phyloP scores from a whole-genome alignment of 2,329 filamentous ascomycete genomes.

The Simplicillium sp. region DNA sequence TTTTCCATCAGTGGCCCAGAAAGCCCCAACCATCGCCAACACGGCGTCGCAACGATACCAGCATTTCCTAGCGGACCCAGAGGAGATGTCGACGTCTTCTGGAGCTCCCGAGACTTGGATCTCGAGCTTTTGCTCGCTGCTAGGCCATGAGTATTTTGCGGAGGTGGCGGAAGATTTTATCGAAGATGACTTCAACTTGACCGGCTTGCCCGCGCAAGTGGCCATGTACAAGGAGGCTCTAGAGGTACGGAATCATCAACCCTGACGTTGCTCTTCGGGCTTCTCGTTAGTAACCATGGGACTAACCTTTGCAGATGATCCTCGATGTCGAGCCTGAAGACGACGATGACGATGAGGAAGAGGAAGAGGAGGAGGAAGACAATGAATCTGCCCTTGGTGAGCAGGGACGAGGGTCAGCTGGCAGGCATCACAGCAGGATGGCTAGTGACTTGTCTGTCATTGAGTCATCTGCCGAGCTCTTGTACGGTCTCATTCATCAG shows the following conservation, averaged over 20 bases:
- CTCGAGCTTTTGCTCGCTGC: slow-evolving; percentile 86
- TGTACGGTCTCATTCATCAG: slow-evolving; percentile 97
- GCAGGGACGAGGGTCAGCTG: slow-evolving; percentile 36
- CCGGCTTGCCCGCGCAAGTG: slow-evolving; percentile 87
- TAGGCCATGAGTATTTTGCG: slow-evolving; percentile 97
- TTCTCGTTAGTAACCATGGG: background rate
- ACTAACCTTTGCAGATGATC: slow-evolving; percentile 61
- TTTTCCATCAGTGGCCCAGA: too few species aligned
- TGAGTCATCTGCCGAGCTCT: slow-evolving; percentile 93
- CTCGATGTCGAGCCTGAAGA: slow-evolving; percentile 96
- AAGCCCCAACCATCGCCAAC: too few species aligned
- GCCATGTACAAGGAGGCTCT: slow-evolving; percentile 98
- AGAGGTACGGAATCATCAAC: slow-evolving; percentile 43
- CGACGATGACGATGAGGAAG: slow-evolving; percentile 76
- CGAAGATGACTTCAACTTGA: slow-evolving; percentile 99
- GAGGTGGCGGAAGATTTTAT: slow-evolving; percentile 99
- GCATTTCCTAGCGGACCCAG: background rate
- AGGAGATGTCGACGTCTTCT: slow-evolving; percentile 49
- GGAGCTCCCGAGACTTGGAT: slow-evolving; percentile 84
- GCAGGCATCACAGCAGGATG: slow-evolving; percentile 71
- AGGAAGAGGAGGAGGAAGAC: slow-evolving; percentile 67
- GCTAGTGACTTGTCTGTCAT: slow-evolving; percentile 91
- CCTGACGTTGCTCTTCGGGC: background rate
- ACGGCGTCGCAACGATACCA: too few species aligned
- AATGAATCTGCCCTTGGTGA: slow-evolving; percentile 54